phyloP scores from a whole-genome alignment of 2,329 filamentous ascomycete genomes.

The Calonectria pseudoturangicola region DNA sequence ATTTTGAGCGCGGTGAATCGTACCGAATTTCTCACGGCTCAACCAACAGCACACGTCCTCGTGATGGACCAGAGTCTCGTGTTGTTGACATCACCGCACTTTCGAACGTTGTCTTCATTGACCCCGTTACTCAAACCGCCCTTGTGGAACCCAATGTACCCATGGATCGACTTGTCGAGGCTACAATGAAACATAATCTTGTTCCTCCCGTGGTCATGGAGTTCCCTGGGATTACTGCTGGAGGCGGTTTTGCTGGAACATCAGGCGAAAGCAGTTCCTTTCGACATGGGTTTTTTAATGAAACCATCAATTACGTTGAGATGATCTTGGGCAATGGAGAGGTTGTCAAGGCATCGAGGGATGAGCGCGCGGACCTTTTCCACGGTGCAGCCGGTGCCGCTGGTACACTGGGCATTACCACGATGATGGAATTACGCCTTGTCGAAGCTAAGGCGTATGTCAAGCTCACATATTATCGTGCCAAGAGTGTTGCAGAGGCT shows the following conservation, averaged over 20 bases:
- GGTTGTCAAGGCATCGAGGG: slow-evolving; percentile 67
- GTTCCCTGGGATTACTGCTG: slow-evolving; percentile 81
- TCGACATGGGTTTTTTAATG: slow-evolving; percentile 79
- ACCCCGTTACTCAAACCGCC: slow-evolving; percentile 12
- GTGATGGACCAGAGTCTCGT: slow-evolving; percentile 51
- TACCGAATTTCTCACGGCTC: slow-evolving; percentile 84
- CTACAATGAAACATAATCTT: slow-evolving; percentile 72
- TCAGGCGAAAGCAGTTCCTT: slow-evolving; percentile 81
- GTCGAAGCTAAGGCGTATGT: slow-evolving; percentile 72
- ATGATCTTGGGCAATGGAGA: slow-evolving; percentile 77
- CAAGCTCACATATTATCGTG: slow-evolving; percentile 71
- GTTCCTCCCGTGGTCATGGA: slow-evolving; percentile 82
- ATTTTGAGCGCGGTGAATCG: slow-evolving; percentile 66
- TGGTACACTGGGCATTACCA: slow-evolving; percentile 77
- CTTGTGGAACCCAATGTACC: slow-evolving; percentile 81
- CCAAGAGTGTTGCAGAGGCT: slow-evolving; percentile 64
- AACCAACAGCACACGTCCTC: slow-evolving; percentile 81
- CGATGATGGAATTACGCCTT: slow-evolving; percentile 75
- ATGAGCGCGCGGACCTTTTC: slow-evolving; percentile 73
- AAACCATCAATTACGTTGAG: slow-evolving; percentile 77
- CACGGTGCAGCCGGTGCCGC: slow-evolving; percentile 75
- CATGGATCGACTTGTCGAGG: slow-evolving; percentile 78
- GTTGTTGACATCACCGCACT: slow-evolving; percentile 50
- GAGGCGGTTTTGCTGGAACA: slow-evolving; percentile 80
- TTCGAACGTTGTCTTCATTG: slow-evolving; percentile 43